These are phyloP conservation scores for Moricandia moricandioides DNA, from an alignment of 345 rosid species.

Conservation along the genomic window DNA sequence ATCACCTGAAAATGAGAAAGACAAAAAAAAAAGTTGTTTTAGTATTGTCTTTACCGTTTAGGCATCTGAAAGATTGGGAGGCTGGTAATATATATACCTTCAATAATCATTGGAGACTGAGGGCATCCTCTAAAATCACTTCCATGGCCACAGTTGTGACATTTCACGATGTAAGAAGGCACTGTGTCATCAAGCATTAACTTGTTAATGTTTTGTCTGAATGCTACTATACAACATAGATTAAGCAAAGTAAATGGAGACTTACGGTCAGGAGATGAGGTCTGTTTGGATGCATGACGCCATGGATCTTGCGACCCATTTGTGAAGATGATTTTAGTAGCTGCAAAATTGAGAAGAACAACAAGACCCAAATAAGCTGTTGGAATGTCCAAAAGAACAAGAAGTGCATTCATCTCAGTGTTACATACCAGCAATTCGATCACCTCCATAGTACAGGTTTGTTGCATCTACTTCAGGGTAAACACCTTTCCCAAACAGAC, in stretches of 20 bases:
- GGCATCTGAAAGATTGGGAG: neutral
- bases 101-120: constrained; percentile 65
- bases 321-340: constrained; percentile 75
- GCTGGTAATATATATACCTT: constrained; percentile 46
- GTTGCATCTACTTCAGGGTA: constrained; percentile 85
- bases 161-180: constrained; percentile 53
- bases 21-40: neutral
- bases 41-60: neutral
- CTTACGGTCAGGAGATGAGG: constrained; percentile 78
- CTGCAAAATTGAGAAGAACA: constrained; percentile 40
- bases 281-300: constrained; percentile 98
- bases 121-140: constrained; percentile 95
- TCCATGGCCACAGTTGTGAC: constrained; percentile 96
- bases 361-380: neutral
- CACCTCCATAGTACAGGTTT: constrained; percentile 86
- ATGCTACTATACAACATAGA: constrained; percentile 37
- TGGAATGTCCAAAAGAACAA: constrained; percentile 2
- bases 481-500: constrained; percentile 65
- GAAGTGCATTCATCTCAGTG: neutral
- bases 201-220: constrained; percentile 18
- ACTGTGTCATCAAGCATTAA: constrained; percentile 21
- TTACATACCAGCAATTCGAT: constrained; percentile 67
- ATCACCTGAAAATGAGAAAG: constrained; percentile 45
- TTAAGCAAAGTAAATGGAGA: neutral
- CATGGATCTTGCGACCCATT: constrained; percentile 99